Base-by-base conservation (phyloP, 768 basidiomycete genomes). In the Boletus pseudopeckii region DNA sequence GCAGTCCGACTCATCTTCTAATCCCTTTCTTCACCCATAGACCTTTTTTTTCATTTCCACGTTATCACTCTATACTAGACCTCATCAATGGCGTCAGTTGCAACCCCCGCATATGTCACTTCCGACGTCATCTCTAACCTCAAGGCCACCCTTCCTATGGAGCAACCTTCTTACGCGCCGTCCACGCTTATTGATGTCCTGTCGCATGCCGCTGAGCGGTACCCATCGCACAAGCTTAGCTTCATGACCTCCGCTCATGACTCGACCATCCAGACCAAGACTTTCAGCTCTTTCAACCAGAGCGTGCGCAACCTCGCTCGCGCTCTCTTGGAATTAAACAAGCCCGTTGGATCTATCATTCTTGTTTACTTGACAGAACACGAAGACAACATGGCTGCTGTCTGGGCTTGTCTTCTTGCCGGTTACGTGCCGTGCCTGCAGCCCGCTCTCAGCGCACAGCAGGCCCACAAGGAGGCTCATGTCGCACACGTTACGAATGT, bases 351-450 rank as follows among this genome's bases (percentile, higher is more conserved):
- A 1, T 64, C 65, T 2, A 24, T 69, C 24, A 28, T 69, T 10
- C 46, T 67, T 11, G 57, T 68, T 1, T 68, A 68, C 34, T 38
- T 69, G 40, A 67, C 66, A 0, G 66, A 68, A 26, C 66, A 68
- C 7, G 65, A 65, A 48, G 67, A 69, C 40, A 68, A 60, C 33
- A 69, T 68, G 68, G 54, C 54, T 2, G 67, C 65, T 2, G 36
- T 68, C n/a, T 68, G 67, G 65, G 63, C 67, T 0, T 69, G 65
- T 45, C 48, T 68, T 0, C 48, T 68, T 2, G 67, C 67, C 0
- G 66, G 66, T 26, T 63, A 67, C 44, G 50, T 68, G 10, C 67
- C 67, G 0, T 68, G 68, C 57, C 36, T 68, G 34, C 68, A 69
- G 32, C 67, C 67, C n/a, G 54, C 63, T 4, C 50, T 68, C 8